These are phyloP conservation scores for Mucor racemosus DNA, from an alignment of 371 early-diverging fungal species.

Conservation along the genomic window DNA sequence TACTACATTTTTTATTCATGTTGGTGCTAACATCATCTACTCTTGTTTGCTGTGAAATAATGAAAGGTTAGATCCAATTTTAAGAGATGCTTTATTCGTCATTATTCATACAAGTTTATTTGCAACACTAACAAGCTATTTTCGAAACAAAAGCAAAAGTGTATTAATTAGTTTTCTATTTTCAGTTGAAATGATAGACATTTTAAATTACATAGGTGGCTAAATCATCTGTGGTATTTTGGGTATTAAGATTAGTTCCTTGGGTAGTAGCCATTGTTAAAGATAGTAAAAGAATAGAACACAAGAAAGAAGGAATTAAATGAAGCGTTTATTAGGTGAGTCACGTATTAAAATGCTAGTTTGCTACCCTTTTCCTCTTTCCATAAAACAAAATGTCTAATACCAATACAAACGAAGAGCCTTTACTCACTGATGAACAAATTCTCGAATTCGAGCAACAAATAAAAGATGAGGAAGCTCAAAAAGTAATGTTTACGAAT, in stretches of 20 bases:
- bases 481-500: constrained; percentile 40
- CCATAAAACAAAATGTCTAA: constrained; percentile 9
- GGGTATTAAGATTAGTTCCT: not conserved
- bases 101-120: constrained; percentile 21
- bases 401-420: constrained; percentile 21
- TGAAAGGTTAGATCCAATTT: not conserved
- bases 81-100: not conserved
- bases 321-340: not conserved
- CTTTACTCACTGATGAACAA: constrained; percentile 63
- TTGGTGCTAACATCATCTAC: constrained; percentile 16
- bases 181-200: not conserved
- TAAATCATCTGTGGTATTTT: constrained; percentile 12
- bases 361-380: not conserved
- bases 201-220: constrained; percentile 16
- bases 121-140: constrained; percentile 23
- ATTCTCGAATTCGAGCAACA: constrained; percentile 66
- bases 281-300: not conserved
- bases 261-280: not conserved
- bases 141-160: not conserved
- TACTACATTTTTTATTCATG: constrained; percentile 24
- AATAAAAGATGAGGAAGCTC: constrained; percentile 67
- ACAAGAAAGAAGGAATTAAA: not conserved
- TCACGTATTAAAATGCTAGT: not conserved
- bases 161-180: not conserved
- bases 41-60: constrained; percentile 19